Evolutionary conservation across 192 early-diverging fungal genomes (phyloP), one percentile per base, ranked within the genome.

Genomic region (Umbelopsis vinacea): DNA sequence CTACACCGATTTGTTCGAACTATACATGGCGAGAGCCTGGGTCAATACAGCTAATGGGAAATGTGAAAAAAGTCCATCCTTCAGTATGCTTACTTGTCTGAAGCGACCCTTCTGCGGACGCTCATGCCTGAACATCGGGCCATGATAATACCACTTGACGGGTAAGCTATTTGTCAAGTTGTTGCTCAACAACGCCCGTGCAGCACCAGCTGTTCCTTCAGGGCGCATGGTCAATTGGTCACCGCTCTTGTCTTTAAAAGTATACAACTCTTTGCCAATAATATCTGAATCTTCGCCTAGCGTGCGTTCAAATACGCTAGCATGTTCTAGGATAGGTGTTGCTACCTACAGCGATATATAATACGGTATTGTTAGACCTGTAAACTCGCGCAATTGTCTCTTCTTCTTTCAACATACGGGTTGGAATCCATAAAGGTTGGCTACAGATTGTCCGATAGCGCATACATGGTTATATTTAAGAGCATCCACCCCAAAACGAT

Each of bases 1-100:
- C 90, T 19, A 91, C 69, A 1, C 90, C 90, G 52, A 91, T 86
- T 80, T 91, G 90, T 55, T 91, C 88, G 77, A 91, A 91, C 86
- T 91, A 43, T 12, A 43, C 6, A 12, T 4, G 40, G 40, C 5
- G 3, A 5, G 9, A 66, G 17, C 10, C n/a, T 70, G 2, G 33
- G 15, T 26, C 22, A 48, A 4, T 68, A 57, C 47, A 48, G 67
- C 66, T n/a, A 14, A 47, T 48, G 45, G 9, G 6, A 1, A 3
- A 29, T 29, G 46, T 46, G 1, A 15, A 17, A n/a, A 46, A 15
- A 17, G 46, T 6, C 48, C 1, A 21, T 21, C n/a, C 48, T n/a
- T n/a, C 0, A 6, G 11, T 6, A 50, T 9, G 1, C 43, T 29
- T 72, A 85, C 84, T 69, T 85, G 90, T 38, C 90, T 81, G 68